Conservation (phyloP, 2,329 filamentous ascomycete genomes). For the Claviceps cyperi region DNA sequence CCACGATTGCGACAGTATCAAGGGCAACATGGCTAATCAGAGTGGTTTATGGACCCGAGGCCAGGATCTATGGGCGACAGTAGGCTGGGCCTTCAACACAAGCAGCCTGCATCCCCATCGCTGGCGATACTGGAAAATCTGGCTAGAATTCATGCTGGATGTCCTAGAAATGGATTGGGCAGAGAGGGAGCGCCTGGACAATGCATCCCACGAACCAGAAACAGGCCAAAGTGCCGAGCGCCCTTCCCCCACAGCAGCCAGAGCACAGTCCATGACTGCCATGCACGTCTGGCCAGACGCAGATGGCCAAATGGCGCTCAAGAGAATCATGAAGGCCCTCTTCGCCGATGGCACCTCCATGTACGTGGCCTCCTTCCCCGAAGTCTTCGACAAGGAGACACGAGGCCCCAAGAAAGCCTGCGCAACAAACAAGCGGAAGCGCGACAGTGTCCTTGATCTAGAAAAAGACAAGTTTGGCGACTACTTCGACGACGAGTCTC, state of each 20-base stretch:
- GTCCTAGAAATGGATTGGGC: slow-evolving; percentile 59
- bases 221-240: slow-evolving; percentile 7
- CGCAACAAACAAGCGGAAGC: slow-evolving; percentile 32
- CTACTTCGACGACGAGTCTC: slow-evolving; percentile 42
- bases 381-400: slow-evolving; percentile 53
- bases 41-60: slow-evolving; percentile 60
- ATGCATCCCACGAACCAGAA: slow-evolving; percentile 14
- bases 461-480: slow-evolving; percentile 46
- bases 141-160: slow-evolving; percentile 68
- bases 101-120: slow-evolving; percentile 55
- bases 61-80: slow-evolving; percentile 75
- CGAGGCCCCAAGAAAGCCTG: slow-evolving; percentile 22
- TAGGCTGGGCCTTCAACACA: slow-evolving; percentile 92
- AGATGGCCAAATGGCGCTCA: slow-evolving; percentile 30
- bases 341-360: slow-evolving; percentile 49
- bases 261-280: slow-evolving; percentile 44
- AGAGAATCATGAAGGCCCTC: slow-evolving; percentile 49
- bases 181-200: slow-evolving; percentile 38
- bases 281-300: slow-evolving; percentile 39
- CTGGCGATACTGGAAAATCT: slow-evolving; percentile 71
- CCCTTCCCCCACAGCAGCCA: slow-evolving; percentile 14
- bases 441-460: slow-evolving; percentile 34
- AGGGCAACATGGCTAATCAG: slow-evolving; percentile 44
- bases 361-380: slow-evolving; percentile 39
- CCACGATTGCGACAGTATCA: slow-evolving; percentile 37